Base-by-base conservation (phyloP, 1,284 basidiomycete genomes). In the Trichosporon coremiiforme region DNA sequence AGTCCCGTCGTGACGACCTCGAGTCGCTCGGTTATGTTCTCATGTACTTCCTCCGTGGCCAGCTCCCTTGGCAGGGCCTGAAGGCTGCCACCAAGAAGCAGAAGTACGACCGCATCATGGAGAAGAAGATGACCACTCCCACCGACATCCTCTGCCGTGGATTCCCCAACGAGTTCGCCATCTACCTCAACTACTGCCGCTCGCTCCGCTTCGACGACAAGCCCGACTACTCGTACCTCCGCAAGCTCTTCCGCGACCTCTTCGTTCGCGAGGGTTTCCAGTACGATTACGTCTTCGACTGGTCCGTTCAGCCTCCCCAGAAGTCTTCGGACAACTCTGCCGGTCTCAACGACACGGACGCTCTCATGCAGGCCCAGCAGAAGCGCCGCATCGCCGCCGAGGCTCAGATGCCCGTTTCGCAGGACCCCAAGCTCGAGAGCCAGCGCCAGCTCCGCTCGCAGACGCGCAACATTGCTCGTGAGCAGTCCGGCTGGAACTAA, bases 11-110 rank as follows among this genome's bases (percentile, higher is more conserved):
- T 73, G 95, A 98, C 83, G 95, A 98, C 81, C 88, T 98, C 79
- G 95, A 97, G 84, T 96, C 94, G 0, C 90, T 98, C 67, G 95
- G 94, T 66, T 98, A 98, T 80, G 94, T 98, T 25, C 88, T 98
- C 77, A 96, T 98, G 82, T 98, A 98, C 87, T 97, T 98, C 89
- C 90, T 98, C 75, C 93, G 94, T 75, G 94, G 95, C 68, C 91
- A 93, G 72, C 89, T 98, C 60, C 95, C 95, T 22, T 98, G 95
- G 95, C 95, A 98, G 84, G 95, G 95, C 68, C 89, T 98, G 81
- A 97, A 98, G 87, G 95, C 95, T 72, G 95, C 95, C 45, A 97
- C 95, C 70, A 98, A 97, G 91, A 98, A 98, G 89, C 95, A 98
- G 87, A 98, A 98, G 86, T 97, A 98, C 85, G 95, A 98, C 84